Evolutionary conservation across 1,284 basidiomycete species (phyloP).

Genomic region (Melampsora abietis-canadensis): DNA sequence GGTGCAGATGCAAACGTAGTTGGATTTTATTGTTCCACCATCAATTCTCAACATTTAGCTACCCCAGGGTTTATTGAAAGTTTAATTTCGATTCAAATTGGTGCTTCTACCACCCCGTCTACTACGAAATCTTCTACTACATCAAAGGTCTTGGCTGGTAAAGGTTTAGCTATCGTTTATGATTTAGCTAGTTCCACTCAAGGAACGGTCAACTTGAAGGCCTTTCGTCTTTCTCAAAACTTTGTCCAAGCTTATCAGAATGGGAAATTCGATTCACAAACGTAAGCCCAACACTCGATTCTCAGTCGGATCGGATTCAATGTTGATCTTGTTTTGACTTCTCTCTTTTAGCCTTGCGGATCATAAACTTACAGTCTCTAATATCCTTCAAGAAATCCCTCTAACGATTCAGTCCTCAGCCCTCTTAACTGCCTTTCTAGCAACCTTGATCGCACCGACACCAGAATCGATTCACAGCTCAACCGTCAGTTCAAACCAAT

Average conservation of each 20-base stretch:
- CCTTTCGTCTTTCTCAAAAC: slow-evolving; percentile 77
- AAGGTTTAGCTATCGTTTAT: slow-evolving; percentile 42
- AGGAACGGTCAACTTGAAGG: slow-evolving; percentile 85
- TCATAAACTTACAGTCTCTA: slow-evolving; percentile 81
- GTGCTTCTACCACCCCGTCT: slow-evolving; percentile 68
- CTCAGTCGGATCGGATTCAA: background rate
- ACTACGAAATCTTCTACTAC: slow-evolving; percentile 52
- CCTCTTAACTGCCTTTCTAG: slow-evolving; percentile 78
- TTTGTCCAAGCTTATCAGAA: slow-evolving; percentile 83
- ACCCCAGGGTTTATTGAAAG: slow-evolving; percentile 87
- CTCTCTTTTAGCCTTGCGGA: slow-evolving; percentile 65
- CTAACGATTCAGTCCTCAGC: slow-evolving; percentile 82
- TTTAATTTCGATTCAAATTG: slow-evolving; percentile 81
- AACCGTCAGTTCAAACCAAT: slow-evolving; percentile 42
- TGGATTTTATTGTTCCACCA: slow-evolving; percentile 89
- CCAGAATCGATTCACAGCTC: slow-evolving; percentile 48
- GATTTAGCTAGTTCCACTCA: slow-evolving; percentile 64
- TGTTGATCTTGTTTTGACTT: slow-evolving; percentile 4
- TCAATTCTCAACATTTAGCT: slow-evolving; percentile 55
- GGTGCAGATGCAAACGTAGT: slow-evolving; percentile 91
- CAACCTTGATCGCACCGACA: slow-evolving; percentile 61
- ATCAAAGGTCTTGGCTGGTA: slow-evolving; percentile 40
- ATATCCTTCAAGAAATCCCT: slow-evolving; percentile 84
- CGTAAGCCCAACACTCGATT: slow-evolving; percentile 58
- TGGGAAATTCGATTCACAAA: slow-evolving; percentile 79